Evolutionary conservation across 129 eudicot genomes (phyloP).

Genomic region (Saussurea involucrata): DNA sequence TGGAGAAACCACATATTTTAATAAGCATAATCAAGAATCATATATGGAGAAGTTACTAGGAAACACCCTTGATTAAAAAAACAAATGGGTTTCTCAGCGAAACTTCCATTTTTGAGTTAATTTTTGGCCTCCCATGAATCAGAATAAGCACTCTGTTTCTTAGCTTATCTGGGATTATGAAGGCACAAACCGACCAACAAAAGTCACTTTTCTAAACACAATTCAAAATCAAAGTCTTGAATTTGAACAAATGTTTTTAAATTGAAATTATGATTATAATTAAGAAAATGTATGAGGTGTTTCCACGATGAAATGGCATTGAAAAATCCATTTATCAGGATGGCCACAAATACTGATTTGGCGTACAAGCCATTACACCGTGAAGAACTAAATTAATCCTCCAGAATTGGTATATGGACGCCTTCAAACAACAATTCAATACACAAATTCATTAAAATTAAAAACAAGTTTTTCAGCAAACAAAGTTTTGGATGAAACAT

Average conservation of each 20-base stretch:
- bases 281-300: slow-evolving; percentile 41
- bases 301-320: slow-evolving; percentile 54
- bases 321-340: slow-evolving; percentile 38
- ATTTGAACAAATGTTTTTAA: not conserved
- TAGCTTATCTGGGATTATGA: slow-evolving; percentile 57
- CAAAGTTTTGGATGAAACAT: not conserved
- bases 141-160: slow-evolving; percentile 35
- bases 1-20: too few species aligned
- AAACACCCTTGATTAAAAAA: slow-evolving; percentile 27
- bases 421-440: not conserved
- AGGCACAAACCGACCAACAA: slow-evolving; percentile 16
- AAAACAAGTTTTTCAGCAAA: not conserved
- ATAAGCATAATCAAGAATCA: not conserved
- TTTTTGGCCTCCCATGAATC: slow-evolving; percentile 60
- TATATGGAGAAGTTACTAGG: slow-evolving; percentile 53
- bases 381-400: slow-evolving; percentile 36
- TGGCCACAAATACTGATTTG: slow-evolving; percentile 16
- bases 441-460: not conserved
- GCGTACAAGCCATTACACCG: slow-evolving; percentile 59
- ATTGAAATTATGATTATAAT: not conserved
- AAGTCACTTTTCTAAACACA: not conserved
- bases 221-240: not conserved
- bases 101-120: slow-evolving; percentile 30
- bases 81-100: slow-evolving; percentile 46
- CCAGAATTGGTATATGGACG: slow-evolving; percentile 57